phyloP scores from a whole-genome alignment of 2,329 filamentous ascomycete species.

The Fusarium protoensiforme region DNA sequence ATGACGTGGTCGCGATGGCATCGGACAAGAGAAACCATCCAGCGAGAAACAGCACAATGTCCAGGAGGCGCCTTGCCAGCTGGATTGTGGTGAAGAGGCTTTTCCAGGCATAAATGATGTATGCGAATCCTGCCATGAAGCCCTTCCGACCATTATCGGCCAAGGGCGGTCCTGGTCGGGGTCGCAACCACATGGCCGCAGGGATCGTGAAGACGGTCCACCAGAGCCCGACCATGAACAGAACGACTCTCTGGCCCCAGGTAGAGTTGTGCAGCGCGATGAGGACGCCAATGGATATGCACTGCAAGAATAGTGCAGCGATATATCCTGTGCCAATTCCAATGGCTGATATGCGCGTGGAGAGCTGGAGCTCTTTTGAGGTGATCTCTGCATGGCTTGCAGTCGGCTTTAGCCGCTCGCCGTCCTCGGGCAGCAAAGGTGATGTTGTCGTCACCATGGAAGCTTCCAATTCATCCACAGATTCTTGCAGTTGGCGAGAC shows the following conservation, averaged over 20 bases:
- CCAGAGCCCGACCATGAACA: conserved; percentile 90
- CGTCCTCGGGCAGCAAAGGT: conserved; percentile 56
- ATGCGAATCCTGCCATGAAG: conserved; percentile 67
- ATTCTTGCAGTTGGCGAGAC: conserved; percentile 49
- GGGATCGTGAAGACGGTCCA: conserved; percentile 94
- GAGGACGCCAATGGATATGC: conserved; percentile 81
- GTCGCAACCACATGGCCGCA: conserved; percentile 85
- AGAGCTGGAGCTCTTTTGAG: conserved; percentile 78
- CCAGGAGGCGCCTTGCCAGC: conserved; percentile 76
- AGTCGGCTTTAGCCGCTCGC: conserved; percentile 49
- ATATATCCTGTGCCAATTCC: conserved; percentile 96
- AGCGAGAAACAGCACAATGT: conserved; percentile 81
- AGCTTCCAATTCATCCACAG: conserved; percentile 44
- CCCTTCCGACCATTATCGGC: conserved; percentile 55
- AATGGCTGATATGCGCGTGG: conserved; percentile 89
- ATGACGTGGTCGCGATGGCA: conserved; percentile 92
- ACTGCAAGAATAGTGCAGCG: conserved; percentile 86
- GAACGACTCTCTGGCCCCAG: conserved; percentile 85
- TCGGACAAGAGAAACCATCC: conserved; percentile 97
- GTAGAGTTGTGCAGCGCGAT: conserved; percentile 79
- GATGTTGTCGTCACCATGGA: conserved; percentile 56
- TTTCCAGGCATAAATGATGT: conserved; percentile 86
- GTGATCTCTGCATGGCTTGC: conserved; percentile 64
- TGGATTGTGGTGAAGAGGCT: conserved; percentile 84
- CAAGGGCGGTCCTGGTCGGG: conserved; percentile 88